Base-by-base conservation (phyloP, 148 eudicot genomes). In the Rhododendron griersonianum region DNA sequence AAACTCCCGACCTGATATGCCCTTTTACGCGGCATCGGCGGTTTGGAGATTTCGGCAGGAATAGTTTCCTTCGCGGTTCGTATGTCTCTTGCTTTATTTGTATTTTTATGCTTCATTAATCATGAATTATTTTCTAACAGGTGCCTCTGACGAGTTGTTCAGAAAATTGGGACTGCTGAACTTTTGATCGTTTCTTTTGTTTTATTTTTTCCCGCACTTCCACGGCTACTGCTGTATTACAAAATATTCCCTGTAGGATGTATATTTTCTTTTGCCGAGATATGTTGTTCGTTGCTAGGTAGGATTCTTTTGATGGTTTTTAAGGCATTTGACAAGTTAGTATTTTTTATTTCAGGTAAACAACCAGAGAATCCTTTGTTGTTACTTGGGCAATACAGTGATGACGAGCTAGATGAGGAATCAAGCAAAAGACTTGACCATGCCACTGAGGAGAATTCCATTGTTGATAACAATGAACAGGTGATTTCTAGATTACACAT, bases 341-440 rank as follows among this genome's bases (percentile, higher is more conserved):
- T 89, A 63, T 92, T 79, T 84, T 89, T 84, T 81, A 87, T 63
- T 89, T 77, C 98, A 97, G 99, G 95, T 87, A 89, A 91, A 84
- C 89, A 81, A 79, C 90, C 86, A 39, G 96, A 92, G 84, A 94
- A 97, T 89, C 98, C 99, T 84, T 89, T 97, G 86, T 84, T 91
- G 67, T 85, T 97, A 84, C 99, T 97, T 84, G 99, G 96, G 86
- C 99, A 97, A 82, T 97, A 97, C 69, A 97, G 98, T 88, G 99
- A 97, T 89, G 98, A 97, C 9, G 99, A 97, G 81, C 82, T 91
- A 93, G 98, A 95, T 88, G 98, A 93, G 63, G 91, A 78, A 30
- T 90, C 93, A 77, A 92, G 87, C 85, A 91, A 91, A 88, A 88
- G 67, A 82, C 88, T 83, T 86, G 82, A 80, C 73, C 81, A 55